A percentile compares a stretch with the other conserved stretches of the same genome.
These are phyloP conservation scores for Metarhizium humberi DNA, from an alignment of 2,329 filamentous ascomycete species.

Conservation along the genomic window DNA sequence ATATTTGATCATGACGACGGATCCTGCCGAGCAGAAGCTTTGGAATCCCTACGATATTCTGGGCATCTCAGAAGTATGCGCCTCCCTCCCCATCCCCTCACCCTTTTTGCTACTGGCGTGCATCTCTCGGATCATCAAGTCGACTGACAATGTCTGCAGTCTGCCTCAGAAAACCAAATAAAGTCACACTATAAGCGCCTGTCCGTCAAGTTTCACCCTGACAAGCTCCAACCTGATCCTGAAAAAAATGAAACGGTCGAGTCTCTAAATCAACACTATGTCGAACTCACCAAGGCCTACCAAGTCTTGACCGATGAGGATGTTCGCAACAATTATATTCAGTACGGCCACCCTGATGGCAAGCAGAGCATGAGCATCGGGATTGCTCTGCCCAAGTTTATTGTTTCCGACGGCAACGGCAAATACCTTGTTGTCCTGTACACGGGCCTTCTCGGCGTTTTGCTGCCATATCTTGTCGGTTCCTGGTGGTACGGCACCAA, in stretches of 20 bases:
- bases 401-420: conserved; percentile 86
- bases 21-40: conserved; percentile 61
- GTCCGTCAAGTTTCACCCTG: conserved; percentile 80
- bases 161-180: conserved; percentile 79
- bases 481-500: conserved; percentile 99
- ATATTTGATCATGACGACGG: conserved; percentile 78
- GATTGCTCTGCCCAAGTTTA: conserved; percentile 87
- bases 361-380: conserved; percentile 98
- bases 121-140: not conserved
- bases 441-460: conserved; percentile 74
- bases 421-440: conserved; percentile 94
- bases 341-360: conserved; percentile 93
- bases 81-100: too few relatives aligned
- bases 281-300: conserved; percentile 95
- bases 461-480: conserved; percentile 87
- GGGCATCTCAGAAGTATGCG: conserved; percentile 63
- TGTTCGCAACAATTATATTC: conserved; percentile 90
- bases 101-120: not conserved
- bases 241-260: conserved; percentile 86
- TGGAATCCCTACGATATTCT: conserved; percentile 98
- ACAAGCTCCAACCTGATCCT: conserved; percentile 78
- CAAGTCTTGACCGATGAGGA: conserved; percentile 97
- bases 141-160: conserved; percentile 36
- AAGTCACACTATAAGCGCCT: conserved; percentile 84
- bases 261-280: conserved; percentile 75